These are phyloP conservation scores for Heracleum sosnowskyi DNA, from an alignment of 129 eudicot genomes.

Conservation along the genomic window DNA sequence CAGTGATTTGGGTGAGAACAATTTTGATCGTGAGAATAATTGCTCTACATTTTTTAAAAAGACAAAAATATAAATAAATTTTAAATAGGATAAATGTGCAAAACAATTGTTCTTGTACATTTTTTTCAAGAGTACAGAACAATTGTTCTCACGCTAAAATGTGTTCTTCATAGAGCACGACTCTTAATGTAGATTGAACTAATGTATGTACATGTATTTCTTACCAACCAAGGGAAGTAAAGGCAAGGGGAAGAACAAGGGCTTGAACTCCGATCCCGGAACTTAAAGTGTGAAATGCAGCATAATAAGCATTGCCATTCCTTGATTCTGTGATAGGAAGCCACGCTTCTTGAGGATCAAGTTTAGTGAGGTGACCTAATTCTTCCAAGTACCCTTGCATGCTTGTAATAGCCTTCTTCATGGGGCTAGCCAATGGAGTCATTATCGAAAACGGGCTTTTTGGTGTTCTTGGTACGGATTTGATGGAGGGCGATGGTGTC, in stretches of 20 bases:
- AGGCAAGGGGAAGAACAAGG: slow-evolving; percentile 70
- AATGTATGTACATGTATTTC: background rate
- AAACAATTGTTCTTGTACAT: too few relatives aligned
- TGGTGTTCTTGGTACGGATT: slow-evolving; percentile 35
- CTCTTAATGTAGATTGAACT: too few relatives aligned
- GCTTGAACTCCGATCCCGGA: slow-evolving; percentile 83
- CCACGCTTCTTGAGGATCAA: slow-evolving; percentile 81
- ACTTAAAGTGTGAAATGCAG: slow-evolving; percentile 73
- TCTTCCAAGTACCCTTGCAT: slow-evolving; percentile 53
- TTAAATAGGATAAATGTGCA: too few relatives aligned
- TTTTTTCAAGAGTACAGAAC: too few relatives aligned
- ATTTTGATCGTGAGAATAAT: too few relatives aligned
- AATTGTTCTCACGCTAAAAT: too few relatives aligned
- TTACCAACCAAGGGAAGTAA: slow-evolving; percentile 71
- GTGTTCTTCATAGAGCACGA: too few relatives aligned
- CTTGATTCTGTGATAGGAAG: slow-evolving; percentile 81
- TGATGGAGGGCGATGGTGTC: slow-evolving; percentile 16
- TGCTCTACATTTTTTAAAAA: too few relatives aligned
- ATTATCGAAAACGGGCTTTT: slow-evolving; percentile 38
- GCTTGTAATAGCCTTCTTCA: slow-evolving; percentile 49
- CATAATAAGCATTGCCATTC: slow-evolving; percentile 69
- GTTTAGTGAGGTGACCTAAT: slow-evolving; percentile 48
- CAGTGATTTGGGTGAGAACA: too few relatives aligned
- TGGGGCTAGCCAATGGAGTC: slow-evolving; percentile 64
- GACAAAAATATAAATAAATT: too few relatives aligned